Conservation (phyloP, 2,329 filamentous ascomycete species). For the Scytalidium sp. region DNA sequence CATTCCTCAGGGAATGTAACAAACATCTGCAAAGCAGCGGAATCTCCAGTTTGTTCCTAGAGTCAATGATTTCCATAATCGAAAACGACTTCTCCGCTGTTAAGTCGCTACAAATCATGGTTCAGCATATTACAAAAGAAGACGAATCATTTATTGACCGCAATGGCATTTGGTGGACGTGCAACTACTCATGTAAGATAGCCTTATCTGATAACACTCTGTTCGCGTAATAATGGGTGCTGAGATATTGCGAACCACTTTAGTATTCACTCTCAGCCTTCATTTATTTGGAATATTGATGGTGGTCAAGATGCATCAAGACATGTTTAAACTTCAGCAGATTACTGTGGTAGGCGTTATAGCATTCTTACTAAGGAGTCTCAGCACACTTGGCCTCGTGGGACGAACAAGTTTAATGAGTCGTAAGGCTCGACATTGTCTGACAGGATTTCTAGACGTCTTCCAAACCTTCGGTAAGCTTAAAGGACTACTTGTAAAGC, state of each 20-base stretch:
- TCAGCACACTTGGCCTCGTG: conserved; percentile 6
- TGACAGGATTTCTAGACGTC: conserved; percentile 1
- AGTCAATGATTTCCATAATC: neutral
- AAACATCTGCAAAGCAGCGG: neutral
- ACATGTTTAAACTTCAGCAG: neutral
- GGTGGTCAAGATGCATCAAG: conserved; percentile 9
- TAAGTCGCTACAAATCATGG: conserved; percentile 6
- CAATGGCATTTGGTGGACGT: conserved; percentile 30
- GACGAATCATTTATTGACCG: conserved; percentile 18
- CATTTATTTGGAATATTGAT: conserved; percentile 27
- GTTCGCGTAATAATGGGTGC: conserved; percentile 4
- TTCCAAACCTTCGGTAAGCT: conserved; percentile 1
- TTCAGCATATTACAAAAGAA: conserved; percentile 14
- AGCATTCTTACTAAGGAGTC: conserved; percentile 4
- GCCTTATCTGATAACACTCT: neutral
- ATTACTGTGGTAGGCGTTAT: conserved; percentile 3
- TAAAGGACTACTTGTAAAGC: neutral
- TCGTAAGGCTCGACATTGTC: conserved; percentile 11
- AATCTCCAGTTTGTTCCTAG: neutral
- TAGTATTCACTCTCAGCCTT: conserved; percentile 25
- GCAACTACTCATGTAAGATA: conserved; percentile 26
- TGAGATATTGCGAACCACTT: neutral
- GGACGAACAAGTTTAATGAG: conserved; percentile 17
- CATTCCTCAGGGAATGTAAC: conserved; percentile 1
- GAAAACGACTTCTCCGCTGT: neutral